A percentile compares a stretch with the other conserved stretches of the same genome.
phyloP scores from a whole-genome alignment of 1,284 basidiomycete species.

The Ustilago cynodontis region DNA sequence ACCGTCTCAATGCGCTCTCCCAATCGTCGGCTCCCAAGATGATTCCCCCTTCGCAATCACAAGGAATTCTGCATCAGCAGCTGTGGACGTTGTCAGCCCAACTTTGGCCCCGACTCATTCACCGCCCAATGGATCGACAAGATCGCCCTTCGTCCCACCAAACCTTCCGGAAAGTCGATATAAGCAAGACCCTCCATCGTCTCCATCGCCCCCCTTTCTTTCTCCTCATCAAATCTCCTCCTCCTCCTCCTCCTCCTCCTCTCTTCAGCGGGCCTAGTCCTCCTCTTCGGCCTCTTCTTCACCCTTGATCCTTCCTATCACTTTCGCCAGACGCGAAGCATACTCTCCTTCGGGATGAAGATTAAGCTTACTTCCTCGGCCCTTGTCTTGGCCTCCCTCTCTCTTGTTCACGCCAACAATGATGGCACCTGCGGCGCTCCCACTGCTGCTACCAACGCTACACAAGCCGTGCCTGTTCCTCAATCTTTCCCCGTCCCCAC shows the following conservation, averaged over 20 bases:
- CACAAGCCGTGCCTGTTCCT: constrained; percentile 24
- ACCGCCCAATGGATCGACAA: background rate
- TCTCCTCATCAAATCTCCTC: constrained; percentile 10
- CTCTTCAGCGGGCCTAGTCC: background rate
- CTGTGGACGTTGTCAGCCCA: background rate
- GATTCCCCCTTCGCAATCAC: background rate
- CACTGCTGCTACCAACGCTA: constrained; percentile 22
- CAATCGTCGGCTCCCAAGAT: background rate
- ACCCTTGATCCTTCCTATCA: background rate
- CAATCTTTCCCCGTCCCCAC: constrained; percentile 42
- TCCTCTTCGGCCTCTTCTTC: background rate
- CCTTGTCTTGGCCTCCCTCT: constrained; percentile 30
- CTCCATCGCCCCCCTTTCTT: background rate
- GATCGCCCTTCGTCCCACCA: background rate
- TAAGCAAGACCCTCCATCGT: background rate
- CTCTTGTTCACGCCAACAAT: constrained; percentile 19
- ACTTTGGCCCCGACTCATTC: background rate
- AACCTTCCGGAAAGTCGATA: background rate
- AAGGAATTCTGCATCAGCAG: background rate
- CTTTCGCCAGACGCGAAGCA: constrained; percentile 3
- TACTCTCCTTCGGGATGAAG: constrained; percentile 23
- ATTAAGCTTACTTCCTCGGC: constrained; percentile 40
- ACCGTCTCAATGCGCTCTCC: background rate
- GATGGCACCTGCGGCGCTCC: constrained; percentile 29
- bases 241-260: background rate